A percentile compares a stretch with the other conserved stretches of the same genome.
Conservation (phyloP, 306 rosid species). For the Arachis hypogaea region DNA sequence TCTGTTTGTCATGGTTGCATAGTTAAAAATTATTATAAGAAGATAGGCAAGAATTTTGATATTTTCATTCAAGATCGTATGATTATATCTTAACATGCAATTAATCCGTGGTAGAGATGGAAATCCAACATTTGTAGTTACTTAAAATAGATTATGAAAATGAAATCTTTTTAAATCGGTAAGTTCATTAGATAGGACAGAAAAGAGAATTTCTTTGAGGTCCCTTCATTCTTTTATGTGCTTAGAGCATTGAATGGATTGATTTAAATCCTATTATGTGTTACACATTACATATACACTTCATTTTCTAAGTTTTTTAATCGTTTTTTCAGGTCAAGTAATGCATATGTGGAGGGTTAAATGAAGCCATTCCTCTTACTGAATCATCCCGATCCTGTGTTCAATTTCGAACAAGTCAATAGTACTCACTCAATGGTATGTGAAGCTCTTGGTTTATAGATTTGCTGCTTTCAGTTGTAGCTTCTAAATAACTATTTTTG, state of each 20-base stretch:
- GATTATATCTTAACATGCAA: background rate
- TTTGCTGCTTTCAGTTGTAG: slow-evolving; percentile 35
- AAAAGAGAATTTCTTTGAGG: too few species aligned
- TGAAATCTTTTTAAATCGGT: too few species aligned
- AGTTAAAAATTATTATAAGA: too few species aligned
- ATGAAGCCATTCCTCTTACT: slow-evolving; percentile 51
- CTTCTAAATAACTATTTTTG: slow-evolving; percentile 25
- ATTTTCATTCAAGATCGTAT: too few species aligned
- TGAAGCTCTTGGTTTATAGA: slow-evolving; percentile 31
- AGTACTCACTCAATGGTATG: slow-evolving; percentile 56
- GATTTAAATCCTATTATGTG: background rate
- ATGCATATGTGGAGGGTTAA: slow-evolving; percentile 46
- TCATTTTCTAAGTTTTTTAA: background rate
- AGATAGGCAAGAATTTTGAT: too few species aligned
- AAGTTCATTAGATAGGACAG: too few species aligned
- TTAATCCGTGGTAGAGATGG: slow-evolving; percentile 16
- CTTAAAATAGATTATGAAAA: too few species aligned
- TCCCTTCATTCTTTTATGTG: too few species aligned
- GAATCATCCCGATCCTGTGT: slow-evolving; percentile 50
- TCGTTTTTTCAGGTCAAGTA: slow-evolving; percentile 44
- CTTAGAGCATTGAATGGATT: too few species aligned
- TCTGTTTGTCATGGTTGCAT: too few species aligned
- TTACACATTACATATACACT: background rate
- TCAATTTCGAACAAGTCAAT: slow-evolving; percentile 54
- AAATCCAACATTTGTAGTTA: background rate